Percentiles rank a stretch among this genome's conserved stretches.
Conservation (phyloP, 768 basidiomycete species). For the Symmetrospora coprosmae region DNA sequence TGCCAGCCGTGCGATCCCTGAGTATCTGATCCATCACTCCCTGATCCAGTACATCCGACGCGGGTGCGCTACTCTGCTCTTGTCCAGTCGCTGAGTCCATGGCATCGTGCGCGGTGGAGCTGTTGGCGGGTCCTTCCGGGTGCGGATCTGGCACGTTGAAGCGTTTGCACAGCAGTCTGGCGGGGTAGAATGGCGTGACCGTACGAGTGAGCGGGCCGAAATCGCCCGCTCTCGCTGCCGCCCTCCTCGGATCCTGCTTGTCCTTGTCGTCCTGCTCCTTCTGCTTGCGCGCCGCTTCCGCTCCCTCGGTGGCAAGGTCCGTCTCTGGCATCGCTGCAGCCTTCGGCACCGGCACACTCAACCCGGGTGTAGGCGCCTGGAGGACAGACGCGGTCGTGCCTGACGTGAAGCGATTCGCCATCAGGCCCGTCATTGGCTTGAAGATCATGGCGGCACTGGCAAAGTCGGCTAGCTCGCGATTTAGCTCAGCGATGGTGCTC, state of each 20-base stretch:
- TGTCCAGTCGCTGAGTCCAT: not conserved
- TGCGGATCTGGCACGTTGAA: slow-evolving; percentile 84
- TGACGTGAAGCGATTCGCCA: slow-evolving; percentile 85
- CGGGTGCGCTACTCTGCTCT: too few species aligned
- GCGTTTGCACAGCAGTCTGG: slow-evolving; percentile 73
- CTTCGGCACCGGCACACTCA: slow-evolving; percentile 35
- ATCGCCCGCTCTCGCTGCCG: slow-evolving; percentile 76
- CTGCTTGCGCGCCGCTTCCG: slow-evolving; percentile 24
- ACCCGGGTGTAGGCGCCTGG: slow-evolving; percentile 38
- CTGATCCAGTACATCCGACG: not conserved
- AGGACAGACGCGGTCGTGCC: slow-evolving; percentile 39
- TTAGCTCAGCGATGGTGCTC: slow-evolving; percentile 47
- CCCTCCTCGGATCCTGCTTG: slow-evolving; percentile 58
- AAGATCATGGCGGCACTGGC: slow-evolving; percentile 76
- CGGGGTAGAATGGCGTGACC: slow-evolving; percentile 59
- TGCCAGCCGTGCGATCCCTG: slow-evolving; percentile 27
- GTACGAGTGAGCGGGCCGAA: slow-evolving; percentile 77
- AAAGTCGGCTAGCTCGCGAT: slow-evolving; percentile 72
- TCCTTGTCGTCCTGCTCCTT: slow-evolving; percentile 43
- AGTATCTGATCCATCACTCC: slow-evolving; percentile 26
- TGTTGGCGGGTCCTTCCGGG: slow-evolving; percentile 39
- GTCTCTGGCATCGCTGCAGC: not conserved
- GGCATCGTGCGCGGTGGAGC: not conserved
- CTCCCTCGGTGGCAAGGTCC: not conserved
- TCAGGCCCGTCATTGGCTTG: slow-evolving; percentile 77